phyloP scores from a whole-genome alignment of 2,329 filamentous ascomycete genomes.

The Aspergillus ruber region DNA sequence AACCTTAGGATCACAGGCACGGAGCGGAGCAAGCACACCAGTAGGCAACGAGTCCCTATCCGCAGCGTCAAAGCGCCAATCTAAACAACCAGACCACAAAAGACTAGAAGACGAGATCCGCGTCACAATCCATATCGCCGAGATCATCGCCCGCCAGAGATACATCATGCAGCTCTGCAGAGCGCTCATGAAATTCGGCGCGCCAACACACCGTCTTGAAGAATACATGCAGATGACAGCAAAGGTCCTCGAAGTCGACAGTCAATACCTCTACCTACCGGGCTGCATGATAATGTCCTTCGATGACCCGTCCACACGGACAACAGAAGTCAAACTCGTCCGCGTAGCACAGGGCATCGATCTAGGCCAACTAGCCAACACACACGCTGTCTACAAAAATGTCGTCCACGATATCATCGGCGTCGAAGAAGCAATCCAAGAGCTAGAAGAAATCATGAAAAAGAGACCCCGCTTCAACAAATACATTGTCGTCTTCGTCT shows the following conservation, averaged over 20 bases:
- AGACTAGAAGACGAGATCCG: constrained; percentile 45
- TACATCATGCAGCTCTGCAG: constrained; percentile 81
- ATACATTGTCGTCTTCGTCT: constrained; percentile 56
- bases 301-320: constrained; percentile 46
- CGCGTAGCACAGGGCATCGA: constrained; percentile 38
- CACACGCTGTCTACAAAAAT: constrained; percentile 44
- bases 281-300: constrained; percentile 95
- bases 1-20: constrained; percentile 11
- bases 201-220: constrained; percentile 83
- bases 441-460: constrained; percentile 50
- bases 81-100: constrained; percentile 11
- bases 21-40: constrained; percentile 25
- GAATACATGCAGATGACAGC: constrained; percentile 87
- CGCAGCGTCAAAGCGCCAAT: constrained; percentile 21
- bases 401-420: constrained; percentile 43
- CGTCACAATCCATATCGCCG: constrained; percentile 57
- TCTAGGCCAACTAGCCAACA: constrained; percentile 37
- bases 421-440: constrained; percentile 39
- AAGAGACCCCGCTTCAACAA: constrained; percentile 50
- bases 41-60: constrained; percentile 21
- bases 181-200: constrained; percentile 82
- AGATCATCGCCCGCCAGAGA: constrained; percentile 69
- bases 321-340: constrained; percentile 42
- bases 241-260: constrained; percentile 79
- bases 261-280: constrained; percentile 83